phyloP scores from a whole-genome alignment of 2,329 filamentous ascomycete species.

The Didymella exigua region DNA sequence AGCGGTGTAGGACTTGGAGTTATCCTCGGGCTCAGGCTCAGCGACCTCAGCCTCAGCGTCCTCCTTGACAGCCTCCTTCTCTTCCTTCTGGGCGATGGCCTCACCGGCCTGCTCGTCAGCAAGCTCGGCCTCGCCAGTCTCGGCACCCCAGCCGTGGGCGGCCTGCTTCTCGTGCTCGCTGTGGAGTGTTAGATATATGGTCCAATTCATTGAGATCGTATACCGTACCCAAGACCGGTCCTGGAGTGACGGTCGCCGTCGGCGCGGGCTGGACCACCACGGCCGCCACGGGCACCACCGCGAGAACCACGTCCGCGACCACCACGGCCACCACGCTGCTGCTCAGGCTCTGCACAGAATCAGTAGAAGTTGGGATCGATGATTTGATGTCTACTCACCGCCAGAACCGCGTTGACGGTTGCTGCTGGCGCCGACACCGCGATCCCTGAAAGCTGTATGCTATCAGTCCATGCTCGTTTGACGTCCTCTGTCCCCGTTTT shows the following conservation, averaged over 20 bases:
- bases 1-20: conserved; percentile 85
- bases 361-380: conserved; percentile 10
- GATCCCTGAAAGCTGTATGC: conserved; percentile 81
- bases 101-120: conserved; percentile 92
- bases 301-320: conserved; percentile 57
- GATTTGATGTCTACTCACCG: conserved; percentile 29
- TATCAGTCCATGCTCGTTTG: conserved; percentile 25
- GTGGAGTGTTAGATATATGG: conserved; percentile 22
- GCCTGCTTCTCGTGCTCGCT: conserved; percentile 86
- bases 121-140: conserved; percentile 80
- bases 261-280: conserved; percentile 38
- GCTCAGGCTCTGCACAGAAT: conserved; percentile 27
- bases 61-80: conserved; percentile 64
- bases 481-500: not conserved
- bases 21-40: conserved; percentile 72
- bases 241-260: conserved; percentile 69
- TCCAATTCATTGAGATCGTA: not conserved
- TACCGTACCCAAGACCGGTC: conserved; percentile 62
- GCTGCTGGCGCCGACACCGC: conserved; percentile 76
- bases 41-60: conserved; percentile 51
- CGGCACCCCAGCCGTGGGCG: conserved; percentile 86
- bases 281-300: conserved; percentile 54
- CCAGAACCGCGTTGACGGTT: conserved; percentile 73
- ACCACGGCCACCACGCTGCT: conserved; percentile 40
- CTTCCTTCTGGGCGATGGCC: conserved; percentile 82